Base-by-base conservation (phyloP, 495 filamentous ascomycete species). In the Xylaria acuta region DNA sequence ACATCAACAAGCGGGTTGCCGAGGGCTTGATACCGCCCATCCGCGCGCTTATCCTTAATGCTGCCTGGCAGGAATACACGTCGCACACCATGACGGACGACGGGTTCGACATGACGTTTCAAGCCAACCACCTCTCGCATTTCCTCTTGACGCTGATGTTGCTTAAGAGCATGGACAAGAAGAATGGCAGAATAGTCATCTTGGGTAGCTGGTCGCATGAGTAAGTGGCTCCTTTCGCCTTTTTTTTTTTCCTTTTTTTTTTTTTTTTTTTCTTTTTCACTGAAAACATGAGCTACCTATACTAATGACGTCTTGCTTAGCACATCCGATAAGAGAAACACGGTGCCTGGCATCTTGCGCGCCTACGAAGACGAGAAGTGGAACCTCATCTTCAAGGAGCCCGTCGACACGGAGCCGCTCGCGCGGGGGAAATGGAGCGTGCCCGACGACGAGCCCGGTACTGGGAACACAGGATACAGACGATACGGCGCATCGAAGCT, bases 71-170 rank as follows among this genome's bases (percentile, higher is more conserved):
- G 69, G 81, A 84, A 27, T 73, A 77, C 41, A 62, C 54, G 20
- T 41, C 64, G 22, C 76, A 83, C 18, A 68, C 63, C n/a, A 82
- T 82, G 45, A 82, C 82, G 25, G 69, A 78, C 12, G 76, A 80
- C 41, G 80, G 79, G 1, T 82, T 81, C 65, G 84, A 86, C 22
- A 81, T 77, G 75, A 82, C 79, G 1, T 87, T 86, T 63, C 82
- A 83, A 41, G 77, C 81, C n/a, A 85, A 83, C 47, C 82, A 85
- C 69, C 77, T 88, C 18, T 80, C 82, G 8, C 84, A 86, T 32
- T 83, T 82, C 30, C 71, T 84, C 7, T 71, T 88, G 11, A 78
- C 82, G 2, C 78, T 87, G 5, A 73, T 83, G 8, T 76, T 88
- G 2, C 73, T 88, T 20, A 76, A 80, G 64, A 83, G 80, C 53